These are phyloP conservation scores for Astragalus glycyphyllos DNA, from an alignment of 306 rosid genomes.

Conservation along the genomic window DNA sequence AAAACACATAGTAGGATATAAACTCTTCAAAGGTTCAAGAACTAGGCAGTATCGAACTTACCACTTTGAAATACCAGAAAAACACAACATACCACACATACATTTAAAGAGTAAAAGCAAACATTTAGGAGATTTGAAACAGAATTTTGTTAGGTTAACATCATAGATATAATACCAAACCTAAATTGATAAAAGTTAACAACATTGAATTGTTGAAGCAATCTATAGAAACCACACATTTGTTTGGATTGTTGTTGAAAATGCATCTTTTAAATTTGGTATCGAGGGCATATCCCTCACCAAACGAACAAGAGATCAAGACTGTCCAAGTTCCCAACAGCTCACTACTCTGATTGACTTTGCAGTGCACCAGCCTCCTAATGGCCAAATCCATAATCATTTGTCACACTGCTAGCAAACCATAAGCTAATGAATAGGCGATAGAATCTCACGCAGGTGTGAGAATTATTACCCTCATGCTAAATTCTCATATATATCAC, in stretches of 20 bases:
- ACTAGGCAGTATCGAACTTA: too few relatives aligned
- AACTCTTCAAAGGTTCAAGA: too few relatives aligned
- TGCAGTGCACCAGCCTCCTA: conserved; percentile 1
- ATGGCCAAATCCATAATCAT: neutral
- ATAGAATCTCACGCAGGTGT: neutral
- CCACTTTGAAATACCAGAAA: too few relatives aligned
- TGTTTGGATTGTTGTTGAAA: neutral
- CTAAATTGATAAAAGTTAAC: too few relatives aligned
- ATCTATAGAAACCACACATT: too few relatives aligned
- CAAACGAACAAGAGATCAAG: neutral
- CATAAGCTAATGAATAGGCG: neutral
- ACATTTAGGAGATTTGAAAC: too few relatives aligned
- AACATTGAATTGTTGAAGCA: too few relatives aligned
- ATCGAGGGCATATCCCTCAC: neutral
- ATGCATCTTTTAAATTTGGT: neutral
- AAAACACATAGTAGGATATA: too few relatives aligned
- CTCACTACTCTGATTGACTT: neutral
- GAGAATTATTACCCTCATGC: neutral
- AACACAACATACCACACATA: too few relatives aligned
- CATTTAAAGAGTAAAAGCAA: too few relatives aligned
- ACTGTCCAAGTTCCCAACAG: neutral
- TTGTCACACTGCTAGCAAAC: neutral
- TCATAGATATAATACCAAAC: too few relatives aligned
- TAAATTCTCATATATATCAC: neutral
- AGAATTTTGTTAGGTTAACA: too few relatives aligned